Conservation (phyloP, 371 early-diverging fungal species). For the Fennellomyces sp. region DNA sequence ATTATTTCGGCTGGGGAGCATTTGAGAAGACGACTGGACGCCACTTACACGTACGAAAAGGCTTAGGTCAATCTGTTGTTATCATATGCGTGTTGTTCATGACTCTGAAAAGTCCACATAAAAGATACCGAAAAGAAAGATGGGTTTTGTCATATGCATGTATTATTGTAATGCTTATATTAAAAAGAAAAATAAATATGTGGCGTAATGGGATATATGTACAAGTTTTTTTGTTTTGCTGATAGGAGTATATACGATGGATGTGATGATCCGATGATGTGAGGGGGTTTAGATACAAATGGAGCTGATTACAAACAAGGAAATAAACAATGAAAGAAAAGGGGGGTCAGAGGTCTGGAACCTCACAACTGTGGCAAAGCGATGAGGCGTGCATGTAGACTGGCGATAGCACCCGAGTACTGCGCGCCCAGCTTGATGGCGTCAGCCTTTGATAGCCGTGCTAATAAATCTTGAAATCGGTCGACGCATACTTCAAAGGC, state of each 20-base stretch:
- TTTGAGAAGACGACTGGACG: slow-evolving; percentile 35
- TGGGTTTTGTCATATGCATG: too few species aligned
- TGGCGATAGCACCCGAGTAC: slow-evolving; percentile 13
- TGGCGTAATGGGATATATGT: background rate
- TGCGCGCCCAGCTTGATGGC: slow-evolving; percentile 21
- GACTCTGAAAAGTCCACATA: too few species aligned
- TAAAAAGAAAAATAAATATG: background rate
- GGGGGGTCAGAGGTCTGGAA: slow-evolving; percentile 1
- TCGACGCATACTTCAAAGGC: slow-evolving; percentile 19
- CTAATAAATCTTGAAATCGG: slow-evolving; percentile 16
- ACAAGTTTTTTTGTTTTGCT: background rate
- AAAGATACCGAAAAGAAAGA: too few species aligned
- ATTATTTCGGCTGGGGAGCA: slow-evolving; percentile 43
- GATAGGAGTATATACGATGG: background rate
- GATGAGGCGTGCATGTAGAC: slow-evolving; percentile 1
- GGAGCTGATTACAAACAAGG: slow-evolving; percentile 1
- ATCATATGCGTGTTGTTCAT: too few species aligned
- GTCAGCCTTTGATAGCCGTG: slow-evolving; percentile 17
- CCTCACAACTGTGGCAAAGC: slow-evolving; percentile 10
- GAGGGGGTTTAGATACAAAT: background rate
- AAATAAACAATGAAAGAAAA: background rate
- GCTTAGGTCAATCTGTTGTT: too few species aligned
- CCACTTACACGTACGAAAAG: slow-evolving; percentile 29
- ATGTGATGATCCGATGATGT: background rate
- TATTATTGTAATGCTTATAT: too few species aligned